These are phyloP conservation scores for Coleophoma crateriformis DNA, from an alignment of 2,329 filamentous ascomycete genomes.

Conservation along the genomic window DNA sequence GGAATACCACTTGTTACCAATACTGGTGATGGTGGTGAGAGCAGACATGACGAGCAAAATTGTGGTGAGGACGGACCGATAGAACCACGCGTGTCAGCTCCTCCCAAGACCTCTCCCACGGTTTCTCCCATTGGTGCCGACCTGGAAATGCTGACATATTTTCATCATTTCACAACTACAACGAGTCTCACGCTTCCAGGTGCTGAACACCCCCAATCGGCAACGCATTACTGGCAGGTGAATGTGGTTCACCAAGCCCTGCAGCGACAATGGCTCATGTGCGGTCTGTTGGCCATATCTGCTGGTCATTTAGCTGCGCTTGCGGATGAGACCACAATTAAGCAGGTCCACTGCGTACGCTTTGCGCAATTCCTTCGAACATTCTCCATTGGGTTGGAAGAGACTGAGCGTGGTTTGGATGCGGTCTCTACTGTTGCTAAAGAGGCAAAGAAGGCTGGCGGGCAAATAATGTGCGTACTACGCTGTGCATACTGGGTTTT, in stretches of 20 bases:
- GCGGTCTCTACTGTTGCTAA: not conserved
- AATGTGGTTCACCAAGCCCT: not conserved
- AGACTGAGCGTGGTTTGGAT: not conserved
- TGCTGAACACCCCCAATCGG: not conserved
- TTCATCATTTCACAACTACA: constrained; percentile 1
- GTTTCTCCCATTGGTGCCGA: not conserved
- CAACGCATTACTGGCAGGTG: constrained; percentile 1
- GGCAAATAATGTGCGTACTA: not conserved
- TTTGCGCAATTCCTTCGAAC: not conserved
- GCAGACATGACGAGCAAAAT: not conserved
- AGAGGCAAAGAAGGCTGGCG: not conserved
- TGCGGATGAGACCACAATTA: not conserved
- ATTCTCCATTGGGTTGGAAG: not conserved
- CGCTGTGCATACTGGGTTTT: not conserved
- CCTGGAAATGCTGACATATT: constrained; percentile 1
- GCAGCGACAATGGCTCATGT: not conserved
- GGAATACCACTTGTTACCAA: not conserved
- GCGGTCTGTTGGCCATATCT: constrained; percentile 1
- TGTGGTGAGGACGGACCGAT: not conserved
- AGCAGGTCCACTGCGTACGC: not conserved
- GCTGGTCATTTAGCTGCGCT: constrained; percentile 1
- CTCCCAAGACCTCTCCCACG: not conserved
- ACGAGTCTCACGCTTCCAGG: not conserved
- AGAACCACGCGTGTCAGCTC: not conserved
- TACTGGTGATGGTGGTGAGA: not conserved